Conservation (phyloP, 352 stramenopile species). For the Phytopythium ostracodes region DNA sequence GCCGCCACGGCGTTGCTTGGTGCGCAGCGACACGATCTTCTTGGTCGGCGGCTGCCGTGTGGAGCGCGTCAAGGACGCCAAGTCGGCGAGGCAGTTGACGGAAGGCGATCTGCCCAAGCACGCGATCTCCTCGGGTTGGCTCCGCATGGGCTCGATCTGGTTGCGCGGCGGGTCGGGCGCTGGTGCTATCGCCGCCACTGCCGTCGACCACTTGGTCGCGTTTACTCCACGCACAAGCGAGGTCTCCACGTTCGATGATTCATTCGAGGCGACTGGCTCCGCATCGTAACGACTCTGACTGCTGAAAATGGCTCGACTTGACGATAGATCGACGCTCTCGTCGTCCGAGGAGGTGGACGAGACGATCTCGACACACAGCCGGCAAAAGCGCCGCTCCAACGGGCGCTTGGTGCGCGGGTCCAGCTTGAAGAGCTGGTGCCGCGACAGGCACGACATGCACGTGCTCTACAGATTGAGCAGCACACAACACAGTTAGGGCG, state of each 20-base stretch:
- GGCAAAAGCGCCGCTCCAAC: constrained; percentile 22
- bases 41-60: neutral
- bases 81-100: neutral
- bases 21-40: neutral
- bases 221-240: neutral
- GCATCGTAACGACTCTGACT: neutral
- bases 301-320: neutral
- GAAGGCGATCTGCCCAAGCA: neutral
- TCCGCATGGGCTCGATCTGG: neutral
- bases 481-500: too few relatives aligned
- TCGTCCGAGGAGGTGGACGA: neutral
- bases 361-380: constrained; percentile 24
- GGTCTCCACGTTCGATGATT: too few relatives aligned
- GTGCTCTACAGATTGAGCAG: constrained; percentile 14
- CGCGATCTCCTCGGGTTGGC: neutral
- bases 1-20: neutral
- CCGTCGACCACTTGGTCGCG: neutral
- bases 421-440: constrained; percentile 27
- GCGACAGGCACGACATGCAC: constrained; percentile 32
- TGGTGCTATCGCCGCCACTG: neutral
- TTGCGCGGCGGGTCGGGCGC: neutral
- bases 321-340: constrained; percentile 1
- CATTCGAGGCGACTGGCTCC: neutral
- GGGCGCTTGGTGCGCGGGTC: constrained; percentile 19
- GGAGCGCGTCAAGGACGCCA: neutral